Evolutionary conservation across 1,139 yeast genomes (phyloP), one percentile per base, ranked within the genome.

Genomic region (Saccharomyces pastorianus): DNA sequence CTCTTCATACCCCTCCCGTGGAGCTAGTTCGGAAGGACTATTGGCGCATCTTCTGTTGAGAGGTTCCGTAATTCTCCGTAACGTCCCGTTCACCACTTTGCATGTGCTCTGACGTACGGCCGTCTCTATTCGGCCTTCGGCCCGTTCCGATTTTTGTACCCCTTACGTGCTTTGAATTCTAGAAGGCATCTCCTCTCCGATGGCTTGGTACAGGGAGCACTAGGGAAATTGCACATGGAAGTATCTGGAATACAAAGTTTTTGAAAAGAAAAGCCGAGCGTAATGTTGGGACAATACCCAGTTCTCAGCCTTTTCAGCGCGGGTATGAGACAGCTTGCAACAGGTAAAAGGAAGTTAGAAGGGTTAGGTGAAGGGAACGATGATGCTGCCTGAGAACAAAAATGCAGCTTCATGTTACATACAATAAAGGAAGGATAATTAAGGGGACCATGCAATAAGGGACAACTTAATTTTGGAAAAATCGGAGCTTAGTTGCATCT

Each of bases 171-270:
- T 4, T 11, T 17, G 26, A 20, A 20, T 38, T 38, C 25, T 38
- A 38, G 44, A 38, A 38, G 44, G 6, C 44, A 6, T 38, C 44
- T 20, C 44, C 44, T 38, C 44, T 38, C 44, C 44, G 23, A 14
- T 20, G 25, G 44, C 13, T 7, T 38, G n/a, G 44, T 38, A 20
- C 44, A 25, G 9, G 26, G 9, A 17, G n/a, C 20, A 32, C 53
- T n/a, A 8, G 48, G 48, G 23, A 46, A 27, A 27, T 17, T 14
- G 29, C 4, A 25, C 25, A 38, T 38, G 26, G 44, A 38, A 38
- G 44, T 55, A 3, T 50, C 17, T 51, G 32, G 8, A 55, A 44
- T 48, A 13, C 49, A n/a, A 27, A 32, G 27, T 47, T 14, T 20
- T 11, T 6, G 25, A 27, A 14, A 17, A 17, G 50, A 29, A 47